Base-by-base conservation (phyloP, 1,284 basidiomycete species). In the Fomitiporia mediterranea region DNA sequence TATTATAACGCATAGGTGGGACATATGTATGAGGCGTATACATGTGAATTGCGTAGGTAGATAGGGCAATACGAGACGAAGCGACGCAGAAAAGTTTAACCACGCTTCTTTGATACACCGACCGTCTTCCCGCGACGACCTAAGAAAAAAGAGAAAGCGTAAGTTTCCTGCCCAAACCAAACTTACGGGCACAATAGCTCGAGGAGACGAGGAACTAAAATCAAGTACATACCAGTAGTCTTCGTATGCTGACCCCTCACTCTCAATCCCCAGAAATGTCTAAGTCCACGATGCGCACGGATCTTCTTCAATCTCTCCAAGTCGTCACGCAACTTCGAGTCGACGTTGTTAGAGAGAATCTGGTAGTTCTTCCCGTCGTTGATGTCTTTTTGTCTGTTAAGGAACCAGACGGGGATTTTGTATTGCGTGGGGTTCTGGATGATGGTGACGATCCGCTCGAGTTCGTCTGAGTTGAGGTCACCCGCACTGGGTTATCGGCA, bases 241-340 rank as follows among this genome's bases (percentile, higher is more conserved):
- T 98, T 98, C 66, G 96, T 99, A 84, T 99, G 96, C 73, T 99
- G 97, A 72, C 96, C 96, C 70, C 97, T 80, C 61, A 94, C 93
- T 70, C 94, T 88, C 65, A 97, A 80, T 64, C 92, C 91, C 93
- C 94, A 97, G 83, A 86, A 95, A 77, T 99, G 96, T 73, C 97
- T 83, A 66, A 99, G 83, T 81, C 97, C 96, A 78, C 97, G 88
- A 76, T 99, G 97, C 56, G 94, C 92, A 67, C 95, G 87, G 73
- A 99, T 99, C 84, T 99, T 99, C 90, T 99, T 99, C 75, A 99
- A 77, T 63, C 97, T 84, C 81, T 99, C 97, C 60, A 99, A 81
- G 74, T 99, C 97, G 58, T 99, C 97, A 79, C 97, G 94, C 65
- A 98, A 81, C 80, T 98, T 98, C 64, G 94, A 96, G 82, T 99